Percentiles rank a stretch among this genome's conserved stretches.
Evolutionary conservation across 2,329 filamentous ascomycete species (phyloP).

Genomic region (Ceratocystis huliohia): DNA sequence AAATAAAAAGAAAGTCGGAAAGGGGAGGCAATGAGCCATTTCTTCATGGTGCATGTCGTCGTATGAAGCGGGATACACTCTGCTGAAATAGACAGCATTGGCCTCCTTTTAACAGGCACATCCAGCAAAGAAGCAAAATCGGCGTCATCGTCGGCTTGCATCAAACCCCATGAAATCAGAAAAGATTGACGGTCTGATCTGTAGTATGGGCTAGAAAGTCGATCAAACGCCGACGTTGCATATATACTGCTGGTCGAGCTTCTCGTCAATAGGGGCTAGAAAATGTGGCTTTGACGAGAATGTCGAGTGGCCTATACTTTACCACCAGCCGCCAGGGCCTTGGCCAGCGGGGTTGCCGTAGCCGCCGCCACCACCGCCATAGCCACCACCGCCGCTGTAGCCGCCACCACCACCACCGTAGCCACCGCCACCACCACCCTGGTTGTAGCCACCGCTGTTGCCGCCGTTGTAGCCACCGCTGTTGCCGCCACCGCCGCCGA

Average conservation of each 20-base stretch:
- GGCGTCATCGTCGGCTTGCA: background rate
- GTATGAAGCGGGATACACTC: background rate
- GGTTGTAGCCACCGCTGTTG: constrained; percentile 31
- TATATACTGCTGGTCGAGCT: background rate
- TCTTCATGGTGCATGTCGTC: background rate
- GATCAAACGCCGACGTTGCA: background rate
- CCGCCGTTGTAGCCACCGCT: constrained; percentile 35
- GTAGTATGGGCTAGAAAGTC: background rate
- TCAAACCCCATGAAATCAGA: background rate
- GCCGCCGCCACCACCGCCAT: constrained; percentile 33
- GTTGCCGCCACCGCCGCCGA: constrained; percentile 33
- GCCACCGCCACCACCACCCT: constrained; percentile 32
- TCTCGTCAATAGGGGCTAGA: background rate
- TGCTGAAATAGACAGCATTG: background rate
- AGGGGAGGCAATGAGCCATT: constrained; percentile 16
- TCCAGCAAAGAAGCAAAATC: constrained; percentile 1
- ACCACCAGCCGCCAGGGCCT: constrained; percentile 57
- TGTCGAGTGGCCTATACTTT: constrained; percentile 26
- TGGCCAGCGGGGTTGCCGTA: constrained; percentile 58
- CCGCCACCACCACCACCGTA: constrained; percentile 33
- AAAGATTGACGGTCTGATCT: background rate
- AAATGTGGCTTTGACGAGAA: background rate
- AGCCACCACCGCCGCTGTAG: constrained; percentile 34
- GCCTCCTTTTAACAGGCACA: background rate
- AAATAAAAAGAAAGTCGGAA: constrained; percentile 21